A percentile compares a stretch with the other conserved stretches of the same genome.
Conservation (phyloP, 768 basidiomycete species). For the Tephrocybe sp. region DNA sequence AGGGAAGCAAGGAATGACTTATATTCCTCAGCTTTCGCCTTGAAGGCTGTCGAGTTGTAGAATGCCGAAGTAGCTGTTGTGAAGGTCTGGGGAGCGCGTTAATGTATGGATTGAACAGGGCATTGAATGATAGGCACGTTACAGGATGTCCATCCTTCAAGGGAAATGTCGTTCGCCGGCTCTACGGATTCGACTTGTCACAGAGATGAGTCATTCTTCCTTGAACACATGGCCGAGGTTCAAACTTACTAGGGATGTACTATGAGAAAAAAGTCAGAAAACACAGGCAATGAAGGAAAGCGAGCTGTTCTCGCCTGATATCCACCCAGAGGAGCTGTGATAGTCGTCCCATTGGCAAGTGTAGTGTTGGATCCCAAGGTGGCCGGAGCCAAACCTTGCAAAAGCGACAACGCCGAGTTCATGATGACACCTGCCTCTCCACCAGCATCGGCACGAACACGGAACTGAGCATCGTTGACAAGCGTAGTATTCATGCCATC, state of each 20-base stretch:
- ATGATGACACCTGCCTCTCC: slow-evolving; percentile 67
- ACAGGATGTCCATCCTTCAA: slow-evolving; percentile 68
- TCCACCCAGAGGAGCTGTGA: slow-evolving; percentile 59
- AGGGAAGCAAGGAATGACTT: slow-evolving; percentile 48
- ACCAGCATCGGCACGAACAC: slow-evolving; percentile 62
- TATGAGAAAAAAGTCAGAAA: slow-evolving; percentile 3
- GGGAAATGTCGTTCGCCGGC: slow-evolving; percentile 54
- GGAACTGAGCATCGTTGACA: slow-evolving; percentile 35
- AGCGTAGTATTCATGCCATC: slow-evolving; percentile 35
- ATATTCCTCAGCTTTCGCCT: slow-evolving; percentile 40
- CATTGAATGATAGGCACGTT: slow-evolving; percentile 33
- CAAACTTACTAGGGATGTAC: slow-evolving; percentile 39
- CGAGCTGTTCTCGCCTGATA: slow-evolving; percentile 47
- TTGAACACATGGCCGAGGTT: neutral
- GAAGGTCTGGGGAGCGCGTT: slow-evolving; percentile 38
- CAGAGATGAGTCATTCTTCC: neutral
- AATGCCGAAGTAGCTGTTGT: slow-evolving; percentile 44
- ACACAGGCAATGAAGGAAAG: neutral
- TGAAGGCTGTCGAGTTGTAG: slow-evolving; percentile 53
- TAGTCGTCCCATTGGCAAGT: slow-evolving; percentile 62
- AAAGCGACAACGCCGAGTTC: slow-evolving; percentile 62
- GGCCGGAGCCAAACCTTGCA: slow-evolving; percentile 68
- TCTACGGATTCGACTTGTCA: slow-evolving; percentile 61
- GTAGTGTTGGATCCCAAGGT: slow-evolving; percentile 44
- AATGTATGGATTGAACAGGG: neutral